Evolutionary conservation across 139 green algal species (phyloP), one percentile per base, ranked within the genome.

Genomic region (Tetradesmus lagerheimii): DNA sequence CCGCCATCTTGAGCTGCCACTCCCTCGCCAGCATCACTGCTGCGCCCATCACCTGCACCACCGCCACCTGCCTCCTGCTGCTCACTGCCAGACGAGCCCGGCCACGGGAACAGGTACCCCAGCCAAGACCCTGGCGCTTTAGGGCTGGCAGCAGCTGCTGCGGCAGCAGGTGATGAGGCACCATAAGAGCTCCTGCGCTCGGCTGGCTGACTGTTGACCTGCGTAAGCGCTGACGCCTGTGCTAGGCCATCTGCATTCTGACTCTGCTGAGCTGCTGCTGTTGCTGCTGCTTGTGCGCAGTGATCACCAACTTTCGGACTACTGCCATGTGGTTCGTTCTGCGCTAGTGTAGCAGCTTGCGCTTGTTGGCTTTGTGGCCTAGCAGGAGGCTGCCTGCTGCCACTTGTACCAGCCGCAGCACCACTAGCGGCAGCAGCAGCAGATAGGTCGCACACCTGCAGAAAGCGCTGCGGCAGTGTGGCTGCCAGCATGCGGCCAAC

Each of bases 21-120:
- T 6, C 75, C 75, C 75, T 81, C 35, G 35, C 75, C 75, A 45
- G 18, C 9, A 39, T 47, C 35, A n/a, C 35, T 47, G 75, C 35
- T 81, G 75, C 75, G 34, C 15, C 75, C 27, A 41, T 27, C 20
- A 35, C n/a, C 35, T 5, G 75, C 75, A 81, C 75, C 35, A 16
- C 8, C 75, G 27, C 15, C 75, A 45, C 15, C 75, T 27, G 18
- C 35, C 23, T 41, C 78, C 37, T 57, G 38, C 77, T 83, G 25
- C 78, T 57, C 78, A 57, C 27, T 64, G 39, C 41, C 78, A 47
- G 78, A 9, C 20, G 80, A 38, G 0, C 20, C 39, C 80, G 71
- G 81, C 81, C 81, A 87, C 1, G 81, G 81, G 50, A 87, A 87
- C 8, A 87, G 34, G 50, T 77, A 77, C 3, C 50, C 81, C 0